Percentiles rank a stretch among this genome's conserved stretches.
Conservation (phyloP, 1,139 yeast genomes). For the Blastobotrys serpentis region DNA sequence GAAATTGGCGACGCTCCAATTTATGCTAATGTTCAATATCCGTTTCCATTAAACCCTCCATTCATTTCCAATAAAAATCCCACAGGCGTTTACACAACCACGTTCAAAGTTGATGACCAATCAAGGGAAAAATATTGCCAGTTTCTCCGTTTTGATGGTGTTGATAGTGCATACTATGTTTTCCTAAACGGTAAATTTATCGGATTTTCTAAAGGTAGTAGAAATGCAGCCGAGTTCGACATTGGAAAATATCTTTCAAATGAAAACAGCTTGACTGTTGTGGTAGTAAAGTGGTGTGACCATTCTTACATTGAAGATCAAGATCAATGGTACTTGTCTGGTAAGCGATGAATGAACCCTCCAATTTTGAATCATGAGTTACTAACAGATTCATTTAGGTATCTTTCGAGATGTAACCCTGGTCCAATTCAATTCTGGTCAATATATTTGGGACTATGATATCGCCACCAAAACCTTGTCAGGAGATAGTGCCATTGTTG, state of each 20-base stretch:
- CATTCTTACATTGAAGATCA: slow-evolving; percentile 42
- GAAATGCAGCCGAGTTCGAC: slow-evolving; percentile 40
- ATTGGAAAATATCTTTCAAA: slow-evolving; percentile 22
- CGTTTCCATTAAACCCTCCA: slow-evolving; percentile 41
- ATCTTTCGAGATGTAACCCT: slow-evolving; percentile 32
- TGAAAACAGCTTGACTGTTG: slow-evolving; percentile 28
- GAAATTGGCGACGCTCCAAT: slow-evolving; percentile 28
- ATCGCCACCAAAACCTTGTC: slow-evolving; percentile 16
- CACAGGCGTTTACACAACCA: slow-evolving; percentile 38
- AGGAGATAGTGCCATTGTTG: not conserved
- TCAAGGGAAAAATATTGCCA: not conserved
- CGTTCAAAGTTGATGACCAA: slow-evolving; percentile 25
- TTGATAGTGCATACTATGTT: slow-evolving; percentile 39
- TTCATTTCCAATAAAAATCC: slow-evolving; percentile 39
- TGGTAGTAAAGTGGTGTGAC: slow-evolving; percentile 40
- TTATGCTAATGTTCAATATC: slow-evolving; percentile 39
- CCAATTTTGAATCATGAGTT: no score
- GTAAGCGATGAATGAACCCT: slow-evolving; percentile 23
- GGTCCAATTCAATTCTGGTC: slow-evolving; percentile 23
- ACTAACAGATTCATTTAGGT: slow-evolving; percentile 15
- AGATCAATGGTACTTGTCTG: slow-evolving; percentile 42
- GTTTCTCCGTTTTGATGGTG: slow-evolving; percentile 39
- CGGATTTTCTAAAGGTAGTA: slow-evolving; percentile 40
- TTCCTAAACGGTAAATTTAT: slow-evolving; percentile 36
- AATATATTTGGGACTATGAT: slow-evolving; percentile 29